These are phyloP conservation scores for Lepiota venenata DNA, from an alignment of 768 basidiomycete species.

Conservation along the genomic window DNA sequence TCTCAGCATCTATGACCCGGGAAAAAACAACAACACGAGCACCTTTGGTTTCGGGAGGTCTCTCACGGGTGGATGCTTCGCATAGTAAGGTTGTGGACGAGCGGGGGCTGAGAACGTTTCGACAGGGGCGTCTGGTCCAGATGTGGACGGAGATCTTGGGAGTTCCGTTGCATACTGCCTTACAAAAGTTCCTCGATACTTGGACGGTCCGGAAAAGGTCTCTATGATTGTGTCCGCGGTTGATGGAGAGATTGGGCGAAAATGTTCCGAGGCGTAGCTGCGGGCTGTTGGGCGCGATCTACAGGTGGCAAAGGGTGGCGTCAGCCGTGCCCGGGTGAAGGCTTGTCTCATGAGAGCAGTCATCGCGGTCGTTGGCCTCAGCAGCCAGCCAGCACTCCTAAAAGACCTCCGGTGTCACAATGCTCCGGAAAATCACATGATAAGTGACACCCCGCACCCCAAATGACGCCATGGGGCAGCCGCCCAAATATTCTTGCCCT, in stretches of 20 bases:
- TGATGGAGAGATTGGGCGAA: background rate
- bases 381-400: background rate
- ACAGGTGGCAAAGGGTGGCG: background rate
- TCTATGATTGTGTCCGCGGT: slow-evolving; percentile 3
- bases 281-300: background rate
- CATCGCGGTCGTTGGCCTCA: background rate
- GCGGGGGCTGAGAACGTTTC: slow-evolving; percentile 13
- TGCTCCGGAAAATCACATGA: slow-evolving; percentile 8
- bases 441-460: background rate
- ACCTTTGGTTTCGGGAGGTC: slow-evolving; percentile 37
- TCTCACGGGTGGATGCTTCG: slow-evolving; percentile 18
- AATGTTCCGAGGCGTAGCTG: background rate
- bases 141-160: slow-evolving; percentile 21
- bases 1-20: background rate
- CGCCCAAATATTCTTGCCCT: too few relatives aligned
- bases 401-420: background rate
- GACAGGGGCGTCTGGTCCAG: slow-evolving; percentile 21
- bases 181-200: background rate
- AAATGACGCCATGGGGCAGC: too few relatives aligned
- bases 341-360: background rate
- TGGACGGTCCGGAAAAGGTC: slow-evolving; percentile 8
- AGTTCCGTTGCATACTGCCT: slow-evolving; percentile 20
- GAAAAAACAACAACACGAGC: background rate
- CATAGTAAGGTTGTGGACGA: slow-evolving; percentile 11
- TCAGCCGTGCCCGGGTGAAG: background rate